Base-by-base conservation (phyloP, 768 basidiomycete genomes). In the Auriculariales sp. region DNA sequence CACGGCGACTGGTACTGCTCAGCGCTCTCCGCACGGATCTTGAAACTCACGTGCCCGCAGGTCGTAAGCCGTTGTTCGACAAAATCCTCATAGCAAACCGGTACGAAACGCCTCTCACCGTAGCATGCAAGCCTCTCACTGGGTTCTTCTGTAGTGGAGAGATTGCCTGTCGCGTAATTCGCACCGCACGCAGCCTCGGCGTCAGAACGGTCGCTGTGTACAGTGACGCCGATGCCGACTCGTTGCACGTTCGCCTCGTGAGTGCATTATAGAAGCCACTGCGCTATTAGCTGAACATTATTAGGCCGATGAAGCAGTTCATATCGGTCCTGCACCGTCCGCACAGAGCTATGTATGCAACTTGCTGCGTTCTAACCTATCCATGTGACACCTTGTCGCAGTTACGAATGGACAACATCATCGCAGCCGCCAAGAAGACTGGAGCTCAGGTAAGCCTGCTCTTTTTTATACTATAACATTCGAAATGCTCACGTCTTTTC, bases 91-190 rank as follows among this genome's bases (percentile, higher is more conserved):
- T 95, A 50, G 91, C 91, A 0, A 95, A 95, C 60, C 70, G 91
- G 91, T 83, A 49, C 48, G n/a, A n/a, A n/a, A n/a, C n/a, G n/a
- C n/a, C n/a, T n/a, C n/a, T n/a, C n/a, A n/a, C n/a, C n/a, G n/a
- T n/a, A 12, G 46, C 24, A 19, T 12, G 7, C 24, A 29, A 0
- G 32, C 24, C 25, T 9, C 27, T 11, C 30, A n/a, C n/a, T n/a
- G n/a, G n/a, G n/a, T n/a, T n/a, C n/a, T n/a, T n/a, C n/a, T n/a
- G n/a, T n/a, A 94, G 91, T 63, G 92, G 92, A 44, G 92, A 97
- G 65, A 97, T 97, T 54, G 91, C 92, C 4, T 95, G 93, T 63
- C 81, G 92, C 17, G 88, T 97, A 36, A 94, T 94, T 49, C 81
- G 86, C 24, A 94, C 92, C 0, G 88, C 89, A 2, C 79, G 72